Percentiles rank a stretch among this genome's conserved stretches.
Evolutionary conservation across 1,139 yeast genomes (phyloP).

Genomic region (Blastobotrys malaysiensis): DNA sequence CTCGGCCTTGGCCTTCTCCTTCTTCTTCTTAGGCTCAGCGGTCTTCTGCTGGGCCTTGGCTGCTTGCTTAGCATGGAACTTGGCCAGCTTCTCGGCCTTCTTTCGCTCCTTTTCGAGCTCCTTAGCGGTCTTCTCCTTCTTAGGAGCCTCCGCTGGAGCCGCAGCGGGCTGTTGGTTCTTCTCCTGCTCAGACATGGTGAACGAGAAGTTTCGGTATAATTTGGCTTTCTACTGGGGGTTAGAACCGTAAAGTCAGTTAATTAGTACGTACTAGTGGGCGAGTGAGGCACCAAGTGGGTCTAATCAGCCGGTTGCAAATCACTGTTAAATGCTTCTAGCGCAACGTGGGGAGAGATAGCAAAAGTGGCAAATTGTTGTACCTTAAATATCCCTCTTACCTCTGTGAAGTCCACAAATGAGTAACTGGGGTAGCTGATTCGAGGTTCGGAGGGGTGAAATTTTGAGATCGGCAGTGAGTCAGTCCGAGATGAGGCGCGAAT

Average conservation of each 20-base stretch:
- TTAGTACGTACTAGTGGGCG: background rate
- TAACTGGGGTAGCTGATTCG: background rate
- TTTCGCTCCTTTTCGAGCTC: constrained; percentile 83
- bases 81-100: constrained; percentile 95
- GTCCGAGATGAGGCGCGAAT: background rate
- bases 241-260: background rate
- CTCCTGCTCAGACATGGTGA: constrained; percentile 19
- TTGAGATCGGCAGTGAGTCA: background rate
- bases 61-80: constrained; percentile 88
- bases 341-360: background rate
- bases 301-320: background rate
- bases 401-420: background rate
- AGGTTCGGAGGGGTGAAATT: background rate
- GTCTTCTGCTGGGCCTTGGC: constrained; percentile 51
- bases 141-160: constrained; percentile 20
- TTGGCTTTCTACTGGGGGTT: background rate
- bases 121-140: constrained; percentile 38
- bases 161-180: constrained; percentile 10
- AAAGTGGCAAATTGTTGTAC: background rate
- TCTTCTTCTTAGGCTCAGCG: constrained; percentile 50
- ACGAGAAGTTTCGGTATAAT: background rate
- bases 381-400: background rate
- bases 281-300: background rate
- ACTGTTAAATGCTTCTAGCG: background rate
- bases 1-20: constrained; percentile 68